Evolutionary conservation across 805 yeast species (phyloP).

Genomic region (Ogataea haglerorum): DNA sequence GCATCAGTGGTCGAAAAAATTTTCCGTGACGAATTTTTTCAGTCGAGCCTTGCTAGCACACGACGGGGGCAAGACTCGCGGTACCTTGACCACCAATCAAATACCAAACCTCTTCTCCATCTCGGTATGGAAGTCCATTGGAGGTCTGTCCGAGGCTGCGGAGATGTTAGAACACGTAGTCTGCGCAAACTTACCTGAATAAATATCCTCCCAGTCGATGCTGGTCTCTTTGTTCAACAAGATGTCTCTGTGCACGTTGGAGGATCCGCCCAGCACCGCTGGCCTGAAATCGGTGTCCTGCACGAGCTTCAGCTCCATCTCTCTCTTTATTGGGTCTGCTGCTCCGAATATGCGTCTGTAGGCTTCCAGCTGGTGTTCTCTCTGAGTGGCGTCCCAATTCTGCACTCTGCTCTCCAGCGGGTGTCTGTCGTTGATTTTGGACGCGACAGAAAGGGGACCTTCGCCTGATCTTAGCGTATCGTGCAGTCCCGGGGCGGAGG

Average conservation of each 20-base stretch:
- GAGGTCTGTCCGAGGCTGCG: constrained; percentile 39
- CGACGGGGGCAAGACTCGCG: constrained; percentile 4
- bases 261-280: constrained; percentile 51
- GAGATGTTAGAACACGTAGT: constrained; percentile 4
- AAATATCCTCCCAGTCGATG: constrained; percentile 93
- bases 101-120: constrained; percentile 64
- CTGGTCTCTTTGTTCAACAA: constrained; percentile 70
- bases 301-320: constrained; percentile 82
- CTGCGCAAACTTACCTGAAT: constrained; percentile 41
- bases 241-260: constrained; percentile 57
- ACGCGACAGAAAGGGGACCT: constrained; percentile 58
- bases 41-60: constrained; percentile 7
- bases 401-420: constrained; percentile 76
- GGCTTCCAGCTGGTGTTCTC: constrained; percentile 65
- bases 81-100: constrained; percentile 18
- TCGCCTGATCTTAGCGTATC: constrained; percentile 64
- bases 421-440: constrained; percentile 73
- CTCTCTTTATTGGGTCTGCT: constrained; percentile 88
- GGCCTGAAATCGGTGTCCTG: constrained; percentile 71
- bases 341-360: constrained; percentile 85
- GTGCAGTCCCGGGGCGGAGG: constrained; percentile 65
- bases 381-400: constrained; percentile 79
- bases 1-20: constrained; percentile 8
- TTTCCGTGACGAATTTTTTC: constrained; percentile 7
- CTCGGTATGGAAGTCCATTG: constrained; percentile 64